Base-by-base conservation (phyloP, 2,329 filamentous ascomycete genomes). In the Clonostachys solani region DNA sequence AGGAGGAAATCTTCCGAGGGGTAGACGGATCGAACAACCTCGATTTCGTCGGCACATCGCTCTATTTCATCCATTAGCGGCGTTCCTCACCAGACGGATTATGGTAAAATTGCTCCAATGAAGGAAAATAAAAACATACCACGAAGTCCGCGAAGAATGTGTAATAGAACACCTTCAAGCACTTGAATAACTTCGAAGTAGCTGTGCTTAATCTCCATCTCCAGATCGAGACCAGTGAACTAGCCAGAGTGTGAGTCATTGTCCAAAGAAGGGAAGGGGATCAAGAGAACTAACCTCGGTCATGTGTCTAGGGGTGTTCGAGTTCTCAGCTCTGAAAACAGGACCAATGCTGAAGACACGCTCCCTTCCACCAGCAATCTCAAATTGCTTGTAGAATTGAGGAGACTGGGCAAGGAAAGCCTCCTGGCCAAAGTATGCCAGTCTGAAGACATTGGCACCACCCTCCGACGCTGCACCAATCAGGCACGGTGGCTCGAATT, bases 381-480 rank as follows among this genome's bases (percentile, higher is more conserved):
- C 83, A 67, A 88, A 84, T 63, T 95, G 89, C 75, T 95, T 94
- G 71, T 92, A 92, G 57, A 94, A 87, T 61, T 94, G 89, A 6
- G 89, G 89, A 6, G 82, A 87, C 64, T 92, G 88, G 6, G 89
- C 89, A 17, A 94, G 75, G 63, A 75, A 94, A 2, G 90, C 92
- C 54, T 86, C 81, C 60, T 86, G 82, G 55, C 87, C 89, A 66
- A 97, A 97, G 71, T 97, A 97, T 40, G 86, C 84, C 56, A 97
- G 75, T 57, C 86, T 79, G 67, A 99, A 97, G 38, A 97, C 92
- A 63, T 92, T 95, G 56, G 84, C 84, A 54, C 94, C 94, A 59
- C 94, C 92, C 71, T 99, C 94, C 5, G 90, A 94, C 5, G 94
- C 88, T 13, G 92, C 87, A 44, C 87, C 92, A 47, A 95, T 89